Evolutionary conservation across 2,329 filamentous ascomycete species (phyloP).

Genomic region (Pseudogymnoascus sp.): DNA sequence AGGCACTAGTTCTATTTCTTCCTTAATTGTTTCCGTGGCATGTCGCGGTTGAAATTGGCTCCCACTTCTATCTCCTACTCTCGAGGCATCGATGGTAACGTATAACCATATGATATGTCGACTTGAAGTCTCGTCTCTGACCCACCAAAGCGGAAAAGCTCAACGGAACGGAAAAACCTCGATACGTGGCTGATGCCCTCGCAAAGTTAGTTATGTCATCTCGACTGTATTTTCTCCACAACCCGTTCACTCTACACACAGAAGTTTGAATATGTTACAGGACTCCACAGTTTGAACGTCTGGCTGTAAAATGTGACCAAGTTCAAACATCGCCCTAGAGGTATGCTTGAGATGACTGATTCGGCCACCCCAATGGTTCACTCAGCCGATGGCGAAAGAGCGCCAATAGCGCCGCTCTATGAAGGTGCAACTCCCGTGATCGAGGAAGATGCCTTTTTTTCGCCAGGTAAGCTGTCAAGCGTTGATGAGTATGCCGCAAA

Average conservation of each 20-base stretch:
- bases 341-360: not conserved
- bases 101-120: not conserved
- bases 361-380: not conserved
- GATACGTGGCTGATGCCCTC: not conserved
- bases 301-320: not conserved
- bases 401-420: not conserved
- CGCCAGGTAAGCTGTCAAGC: not conserved
- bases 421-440: not conserved
- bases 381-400: not conserved
- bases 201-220: not conserved
- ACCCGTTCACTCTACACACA: not conserved
- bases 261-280: not conserved
- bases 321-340: not conserved
- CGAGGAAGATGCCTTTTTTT: conserved; percentile 2
- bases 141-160: not conserved
- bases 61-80: not conserved
- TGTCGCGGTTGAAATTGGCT: not conserved
- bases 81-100: not conserved
- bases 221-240: not conserved
- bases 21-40: not conserved
- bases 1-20: not conserved
- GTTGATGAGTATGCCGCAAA: conserved; percentile 29
- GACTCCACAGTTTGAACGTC: not conserved
- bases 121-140: not conserved
- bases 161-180: not conserved